Evolutionary conservation across 345 rosid species (phyloP).

Genomic region (Camelina laxa): DNA sequence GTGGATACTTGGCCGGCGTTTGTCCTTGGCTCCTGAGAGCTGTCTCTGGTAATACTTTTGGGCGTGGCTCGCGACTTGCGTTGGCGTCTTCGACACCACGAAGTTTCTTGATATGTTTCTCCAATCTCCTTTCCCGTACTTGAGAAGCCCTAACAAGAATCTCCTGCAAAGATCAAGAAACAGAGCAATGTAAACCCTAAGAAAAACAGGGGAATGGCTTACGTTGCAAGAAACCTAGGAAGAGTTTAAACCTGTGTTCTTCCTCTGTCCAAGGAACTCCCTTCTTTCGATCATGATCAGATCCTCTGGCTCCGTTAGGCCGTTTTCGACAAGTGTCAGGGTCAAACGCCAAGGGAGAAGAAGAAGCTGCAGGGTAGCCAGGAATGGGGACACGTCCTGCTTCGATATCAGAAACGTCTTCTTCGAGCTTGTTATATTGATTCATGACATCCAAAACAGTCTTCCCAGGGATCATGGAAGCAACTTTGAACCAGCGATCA

Average conservation of each 20-base stretch:
- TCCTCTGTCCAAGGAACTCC: slow-evolving; percentile 99
- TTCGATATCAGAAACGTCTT: slow-evolving; percentile 72
- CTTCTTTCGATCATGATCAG: slow-evolving; percentile 85
- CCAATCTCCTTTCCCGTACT: slow-evolving; percentile 98
- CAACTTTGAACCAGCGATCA: slow-evolving; percentile 72
- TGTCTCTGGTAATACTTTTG: slow-evolving; percentile 96
- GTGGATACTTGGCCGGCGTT: slow-evolving; percentile 94
- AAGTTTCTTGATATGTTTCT: slow-evolving; percentile 88
- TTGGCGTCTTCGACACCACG: slow-evolving; percentile 87
- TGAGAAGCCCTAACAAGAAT: slow-evolving; percentile 79
- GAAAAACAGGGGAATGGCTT: slow-evolving; percentile 27
- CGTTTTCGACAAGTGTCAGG: slow-evolving; percentile 57
- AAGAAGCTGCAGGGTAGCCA: slow-evolving; percentile 58
- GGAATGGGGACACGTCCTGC: slow-evolving; percentile 80
- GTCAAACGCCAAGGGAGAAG: slow-evolving; percentile 51
- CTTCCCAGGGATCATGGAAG: slow-evolving; percentile 76
- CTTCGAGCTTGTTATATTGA: slow-evolving; percentile 72
- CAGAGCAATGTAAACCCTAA: slow-evolving; percentile 28
- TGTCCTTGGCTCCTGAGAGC: slow-evolving; percentile 78
- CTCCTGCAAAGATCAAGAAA: slow-evolving; percentile 51
- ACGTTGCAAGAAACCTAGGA: slow-evolving; percentile 24
- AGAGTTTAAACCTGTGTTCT: slow-evolving; percentile 72
- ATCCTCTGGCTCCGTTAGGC: slow-evolving; percentile 46
- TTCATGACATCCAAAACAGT: slow-evolving; percentile 67
- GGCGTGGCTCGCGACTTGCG: slow-evolving; percentile 99